These are phyloP conservation scores for Fomitiporia mediterranea DNA, from an alignment of 1,284 basidiomycete species.

Conservation along the genomic window DNA sequence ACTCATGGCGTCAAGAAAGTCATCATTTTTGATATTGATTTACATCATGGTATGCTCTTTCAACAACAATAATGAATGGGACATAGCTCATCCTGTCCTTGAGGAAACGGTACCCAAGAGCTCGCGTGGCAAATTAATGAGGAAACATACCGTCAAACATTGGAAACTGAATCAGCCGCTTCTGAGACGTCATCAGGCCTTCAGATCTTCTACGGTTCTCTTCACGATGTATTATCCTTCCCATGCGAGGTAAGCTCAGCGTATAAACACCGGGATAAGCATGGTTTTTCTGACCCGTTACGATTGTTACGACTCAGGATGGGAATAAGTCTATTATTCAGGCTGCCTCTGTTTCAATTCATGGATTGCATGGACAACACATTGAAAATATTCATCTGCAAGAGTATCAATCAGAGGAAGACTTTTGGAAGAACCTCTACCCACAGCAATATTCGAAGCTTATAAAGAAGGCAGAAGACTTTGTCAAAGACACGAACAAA, in stretches of 20 bases:
- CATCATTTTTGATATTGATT: constrained; percentile 89
- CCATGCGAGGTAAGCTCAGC: constrained; percentile 74
- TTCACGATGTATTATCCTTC: constrained; percentile 90
- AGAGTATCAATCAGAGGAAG: constrained; percentile 63
- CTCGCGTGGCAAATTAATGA: constrained; percentile 91
- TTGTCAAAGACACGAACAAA: constrained; percentile 64
- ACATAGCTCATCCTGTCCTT: constrained; percentile 5
- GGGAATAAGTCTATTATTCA: constrained; percentile 76
- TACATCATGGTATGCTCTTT: constrained; percentile 72
- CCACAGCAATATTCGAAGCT: constrained; percentile 63
- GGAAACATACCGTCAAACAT: constrained; percentile 66
- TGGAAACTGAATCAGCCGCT: constrained; percentile 43
- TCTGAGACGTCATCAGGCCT: constrained; percentile 45
- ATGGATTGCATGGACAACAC: constrained; percentile 84
- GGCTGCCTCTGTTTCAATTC: constrained; percentile 79
- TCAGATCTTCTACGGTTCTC: constrained; percentile 80
- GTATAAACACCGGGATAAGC: background rate
- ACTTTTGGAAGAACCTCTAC: constrained; percentile 80
- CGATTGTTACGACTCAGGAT: constrained; percentile 44
- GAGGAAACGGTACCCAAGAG: constrained; percentile 91
- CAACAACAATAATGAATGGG: background rate
- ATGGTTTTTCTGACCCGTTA: background rate
- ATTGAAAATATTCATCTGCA: constrained; percentile 91
- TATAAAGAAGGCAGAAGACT: constrained; percentile 69
- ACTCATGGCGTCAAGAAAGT: constrained; percentile 75